Evolutionary conservation across 495 filamentous ascomycete genomes (phyloP).

Genomic region (Aspergillus biplanus): DNA sequence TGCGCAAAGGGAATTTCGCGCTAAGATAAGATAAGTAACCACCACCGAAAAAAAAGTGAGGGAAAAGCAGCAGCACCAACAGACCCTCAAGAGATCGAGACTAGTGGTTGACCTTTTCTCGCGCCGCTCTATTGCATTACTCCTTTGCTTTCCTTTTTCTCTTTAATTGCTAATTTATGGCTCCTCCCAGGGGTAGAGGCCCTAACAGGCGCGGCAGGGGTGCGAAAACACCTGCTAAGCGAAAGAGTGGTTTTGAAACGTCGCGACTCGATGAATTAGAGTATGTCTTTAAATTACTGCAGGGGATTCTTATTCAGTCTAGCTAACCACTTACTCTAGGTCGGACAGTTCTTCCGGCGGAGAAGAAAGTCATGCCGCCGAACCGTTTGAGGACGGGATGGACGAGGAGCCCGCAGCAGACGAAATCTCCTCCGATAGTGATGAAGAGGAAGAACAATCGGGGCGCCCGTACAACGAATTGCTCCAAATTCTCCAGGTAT

Average conservation of each 20-base stretch:
- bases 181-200: constrained; percentile 29
- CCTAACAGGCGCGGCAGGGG: constrained; percentile 38
- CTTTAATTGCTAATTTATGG: constrained; percentile 19
- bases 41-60: constrained; percentile 16
- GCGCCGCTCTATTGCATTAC: neutral
- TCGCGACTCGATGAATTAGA: constrained; percentile 47
- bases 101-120: neutral
- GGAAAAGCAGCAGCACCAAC: neutral
- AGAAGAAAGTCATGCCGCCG: constrained; percentile 25
- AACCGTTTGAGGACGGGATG: constrained; percentile 28
- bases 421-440: constrained; percentile 38
- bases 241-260: constrained; percentile 37
- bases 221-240: constrained; percentile 24
- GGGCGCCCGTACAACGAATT: constrained; percentile 65
- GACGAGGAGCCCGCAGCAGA: constrained; percentile 35
- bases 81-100: neutral
- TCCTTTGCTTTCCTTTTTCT: neutral
- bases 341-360: constrained; percentile 40
- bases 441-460: constrained; percentile 40
- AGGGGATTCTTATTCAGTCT: neutral
- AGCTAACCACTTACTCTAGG: constrained; percentile 31
- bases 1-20: constrained; percentile 55
- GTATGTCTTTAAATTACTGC: constrained; percentile 28
- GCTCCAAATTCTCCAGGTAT: constrained; percentile 61
- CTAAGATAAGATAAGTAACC: constrained; percentile 58